Base-by-base conservation (phyloP, 345 rosid species). In the Syzygium aromaticum region DNA sequence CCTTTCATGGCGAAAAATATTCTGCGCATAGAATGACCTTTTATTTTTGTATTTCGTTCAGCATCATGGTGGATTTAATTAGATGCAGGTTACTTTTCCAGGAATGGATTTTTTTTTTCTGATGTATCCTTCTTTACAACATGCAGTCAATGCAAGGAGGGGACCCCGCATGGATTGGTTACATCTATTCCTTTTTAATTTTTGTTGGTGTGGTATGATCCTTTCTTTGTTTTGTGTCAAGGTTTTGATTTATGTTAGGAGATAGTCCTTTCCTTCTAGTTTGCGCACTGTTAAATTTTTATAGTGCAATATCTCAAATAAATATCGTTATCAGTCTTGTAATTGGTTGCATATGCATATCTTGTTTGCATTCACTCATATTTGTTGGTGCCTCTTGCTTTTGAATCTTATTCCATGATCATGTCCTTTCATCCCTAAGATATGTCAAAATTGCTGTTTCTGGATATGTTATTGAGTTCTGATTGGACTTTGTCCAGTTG, bases 121-220 rank as follows among this genome's bases (percentile, higher is more conserved):
- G 56, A 86, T 52, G 40, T 46, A 52, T 78, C 54, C 51, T 52
- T 27, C 86, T 87, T 38, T 80, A 51, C 77, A 30, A 13, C 85
- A 64, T 93, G 91, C 96, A 98, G 99, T 95, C 99, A 77, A 95
- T 96, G 99, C 98, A 96, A 95, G 92, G 88, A 85, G 97, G 98
- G 56, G 98, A 95, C 89, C 98, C 98, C 46, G 93, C 96, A 86
- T 98, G 96, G 98, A 92, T 94, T 85, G 98, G 98, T 84, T 95
- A 94, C 88, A 28, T 92, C 86, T 96, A 95, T 86, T 98, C 99
- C 88, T 94, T 96, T 94, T 91, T 90, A 59, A 96, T 96, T 87
- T 94, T 98, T 84, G 57, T 91, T 88, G 98, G 96, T 17, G 96
- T 95, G 96, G 98, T 96, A 95, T 57, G 96, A 84, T 73, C 78